Conservation (phyloP, 345 rosid genomes). For the Turnera subulata region DNA sequence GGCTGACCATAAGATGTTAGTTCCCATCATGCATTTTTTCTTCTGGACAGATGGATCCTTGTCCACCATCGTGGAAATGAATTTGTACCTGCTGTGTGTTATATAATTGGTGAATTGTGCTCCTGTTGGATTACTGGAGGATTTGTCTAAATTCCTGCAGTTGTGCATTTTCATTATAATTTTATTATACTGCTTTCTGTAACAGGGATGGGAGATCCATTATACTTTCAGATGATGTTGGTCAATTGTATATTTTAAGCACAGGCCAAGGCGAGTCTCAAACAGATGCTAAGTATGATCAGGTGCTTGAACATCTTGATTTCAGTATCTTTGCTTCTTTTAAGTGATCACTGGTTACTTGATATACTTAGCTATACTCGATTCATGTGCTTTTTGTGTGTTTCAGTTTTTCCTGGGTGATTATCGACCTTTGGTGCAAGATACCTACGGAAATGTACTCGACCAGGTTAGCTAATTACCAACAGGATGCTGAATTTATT, state of each 20-base stretch:
- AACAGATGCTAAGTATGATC: constrained; percentile 90
- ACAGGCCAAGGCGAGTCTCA: constrained; percentile 99
- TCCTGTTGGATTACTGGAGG: background rate
- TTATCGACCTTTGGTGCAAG: constrained; percentile 90
- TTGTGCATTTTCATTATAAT: constrained; percentile 1
- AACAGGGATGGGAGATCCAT: constrained; percentile 96
- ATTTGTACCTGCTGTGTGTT: too few relatives aligned
- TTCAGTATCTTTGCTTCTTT: too few relatives aligned
- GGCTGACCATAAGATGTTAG: too few relatives aligned
- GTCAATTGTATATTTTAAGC: constrained; percentile 78
- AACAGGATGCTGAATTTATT: constrained; percentile 11
- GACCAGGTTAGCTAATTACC: constrained; percentile 67
- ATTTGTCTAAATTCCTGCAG: background rate
- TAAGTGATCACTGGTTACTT: too few relatives aligned
- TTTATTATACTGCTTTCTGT: too few relatives aligned
- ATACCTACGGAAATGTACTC: constrained; percentile 74
- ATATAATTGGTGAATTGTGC: background rate
- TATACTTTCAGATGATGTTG: constrained; percentile 98
- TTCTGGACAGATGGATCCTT: background rate
- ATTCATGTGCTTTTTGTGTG: constrained; percentile 11
- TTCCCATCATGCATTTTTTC: too few relatives aligned
- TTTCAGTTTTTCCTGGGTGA: constrained; percentile 97
- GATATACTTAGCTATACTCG: too few relatives aligned
- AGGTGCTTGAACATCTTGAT: constrained; percentile 43
- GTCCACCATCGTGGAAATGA: background rate